These are phyloP conservation scores for Spizellomyces sp. DNA, from an alignment of 192 early-diverging fungal species.

Conservation along the genomic window DNA sequence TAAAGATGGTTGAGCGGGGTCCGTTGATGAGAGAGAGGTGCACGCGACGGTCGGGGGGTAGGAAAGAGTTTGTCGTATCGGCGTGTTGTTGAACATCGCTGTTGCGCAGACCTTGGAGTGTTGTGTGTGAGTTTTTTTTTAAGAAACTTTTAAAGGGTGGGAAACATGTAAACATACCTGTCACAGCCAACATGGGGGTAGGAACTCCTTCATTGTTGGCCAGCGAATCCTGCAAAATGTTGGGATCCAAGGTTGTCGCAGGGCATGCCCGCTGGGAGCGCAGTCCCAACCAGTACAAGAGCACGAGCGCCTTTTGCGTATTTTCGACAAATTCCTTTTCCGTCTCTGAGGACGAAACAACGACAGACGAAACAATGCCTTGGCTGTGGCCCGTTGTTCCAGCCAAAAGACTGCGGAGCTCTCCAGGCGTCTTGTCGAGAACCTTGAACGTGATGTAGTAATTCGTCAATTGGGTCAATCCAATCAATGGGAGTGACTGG, in stretches of 20 bases:
- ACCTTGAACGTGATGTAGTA: slow-evolving; percentile 83
- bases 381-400: slow-evolving; percentile 89
- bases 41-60: slow-evolving; percentile 81
- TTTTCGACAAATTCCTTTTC: slow-evolving; percentile 77
- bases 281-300: slow-evolving; percentile 83
- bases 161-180: slow-evolving; percentile 8
- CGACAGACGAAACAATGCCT: slow-evolving; percentile 84
- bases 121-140: not conserved
- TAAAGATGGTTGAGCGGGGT: slow-evolving; percentile 84
- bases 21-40: slow-evolving; percentile 89
- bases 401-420: slow-evolving; percentile 43
- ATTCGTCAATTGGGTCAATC: slow-evolving; percentile 85
- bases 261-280: slow-evolving; percentile 79
- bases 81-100: slow-evolving; percentile 83
- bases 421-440: slow-evolving; percentile 52
- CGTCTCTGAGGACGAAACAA: slow-evolving; percentile 75
- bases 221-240: slow-evolving; percentile 87
- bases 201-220: slow-evolving; percentile 88
- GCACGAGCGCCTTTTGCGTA: slow-evolving; percentile 75
- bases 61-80: slow-evolving; percentile 83
- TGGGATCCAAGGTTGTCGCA: slow-evolving; percentile 78
- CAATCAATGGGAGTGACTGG: slow-evolving; percentile 85
- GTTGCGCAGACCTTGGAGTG: slow-evolving; percentile 63
- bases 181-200: slow-evolving; percentile 89
- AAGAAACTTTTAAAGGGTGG: not conserved